phyloP scores from a whole-genome alignment of 768 basidiomycete species.

The Tylopilus plumbeoviolaceoides region DNA sequence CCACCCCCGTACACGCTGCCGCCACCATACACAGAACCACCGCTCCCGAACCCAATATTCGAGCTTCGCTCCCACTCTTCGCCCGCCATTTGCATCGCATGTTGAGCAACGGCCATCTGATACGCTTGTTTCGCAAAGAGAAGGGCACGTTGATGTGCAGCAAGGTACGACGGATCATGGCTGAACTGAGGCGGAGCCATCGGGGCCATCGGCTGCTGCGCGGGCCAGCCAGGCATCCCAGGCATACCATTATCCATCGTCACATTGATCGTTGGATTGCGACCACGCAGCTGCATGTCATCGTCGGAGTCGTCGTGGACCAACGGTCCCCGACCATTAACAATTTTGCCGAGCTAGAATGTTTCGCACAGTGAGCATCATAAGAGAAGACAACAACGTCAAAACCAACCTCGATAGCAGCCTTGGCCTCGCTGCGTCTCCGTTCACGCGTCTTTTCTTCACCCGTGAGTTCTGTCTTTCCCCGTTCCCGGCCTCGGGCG shows the following conservation, averaged over 20 bases:
- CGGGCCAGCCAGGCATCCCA: conserved; percentile 33
- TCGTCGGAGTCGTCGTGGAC: conserved; percentile 48
- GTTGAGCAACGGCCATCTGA: conserved; percentile 86
- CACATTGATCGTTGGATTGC: conserved; percentile 34
- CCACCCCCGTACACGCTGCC: conserved; percentile 48
- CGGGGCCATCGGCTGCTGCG: conserved; percentile 23
- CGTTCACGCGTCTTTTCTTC: conserved; percentile 66
- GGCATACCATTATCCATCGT: conserved; percentile 31
- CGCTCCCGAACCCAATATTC: conserved; percentile 40
- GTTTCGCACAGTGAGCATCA: conserved; percentile 3
- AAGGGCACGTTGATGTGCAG: conserved; percentile 87
- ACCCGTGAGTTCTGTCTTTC: conserved; percentile 29
- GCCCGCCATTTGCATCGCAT: conserved; percentile 83
- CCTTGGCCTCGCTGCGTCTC: conserved; percentile 77
- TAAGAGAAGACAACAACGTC: neutral
- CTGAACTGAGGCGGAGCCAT: conserved; percentile 25
- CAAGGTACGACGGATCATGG: conserved; percentile 56
- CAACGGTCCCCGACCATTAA: conserved; percentile 71
- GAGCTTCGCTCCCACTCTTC: conserved; percentile 90
- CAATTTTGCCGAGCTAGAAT: conserved; percentile 76
- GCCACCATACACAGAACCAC: conserved; percentile 34
- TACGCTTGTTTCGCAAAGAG: conserved; percentile 84
- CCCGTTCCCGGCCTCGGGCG: conserved; percentile 29
- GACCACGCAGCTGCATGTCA: conserved; percentile 26
- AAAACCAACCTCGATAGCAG: conserved; percentile 71